A percentile compares a stretch with the other conserved stretches of the same genome.
Evolutionary conservation across 208 protist species (phyloP).

Genomic region (Acanthamoeba healyi): DNA sequence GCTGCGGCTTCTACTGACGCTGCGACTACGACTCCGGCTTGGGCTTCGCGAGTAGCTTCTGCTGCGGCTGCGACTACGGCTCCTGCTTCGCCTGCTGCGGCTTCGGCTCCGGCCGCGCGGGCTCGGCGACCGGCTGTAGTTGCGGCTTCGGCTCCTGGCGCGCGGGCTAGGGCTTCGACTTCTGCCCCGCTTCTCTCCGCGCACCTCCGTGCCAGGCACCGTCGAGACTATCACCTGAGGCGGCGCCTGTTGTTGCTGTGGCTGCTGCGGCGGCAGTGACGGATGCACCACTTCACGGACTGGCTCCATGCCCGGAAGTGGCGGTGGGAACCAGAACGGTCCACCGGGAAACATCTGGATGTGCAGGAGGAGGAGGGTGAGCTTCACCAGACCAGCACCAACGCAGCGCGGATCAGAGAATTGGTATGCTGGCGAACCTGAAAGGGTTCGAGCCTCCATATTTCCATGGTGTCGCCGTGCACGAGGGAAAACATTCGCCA

Average conservation of each 20-base stretch:
- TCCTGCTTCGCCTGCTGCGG: neutral
- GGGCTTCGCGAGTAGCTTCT: neutral
- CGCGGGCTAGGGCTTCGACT: neutral
- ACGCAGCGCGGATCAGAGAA: too few relatives aligned
- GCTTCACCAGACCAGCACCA: too few relatives aligned
- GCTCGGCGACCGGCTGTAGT: slow-evolving; percentile 18
- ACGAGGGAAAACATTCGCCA: slow-evolving; percentile 83
- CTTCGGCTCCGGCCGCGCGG: neutral
- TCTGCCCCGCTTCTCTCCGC: neutral
- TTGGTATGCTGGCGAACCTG: too few relatives aligned
- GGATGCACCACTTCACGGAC: too few relatives aligned
- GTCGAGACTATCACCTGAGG: neutral
- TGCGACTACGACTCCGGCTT: neutral
- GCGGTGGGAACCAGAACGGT: slow-evolving; percentile 77
- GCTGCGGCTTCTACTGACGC: neutral
- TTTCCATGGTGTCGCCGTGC: slow-evolving; percentile 70
- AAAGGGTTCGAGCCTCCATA: slow-evolving; percentile 79
- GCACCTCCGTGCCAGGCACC: neutral
- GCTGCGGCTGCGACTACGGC: neutral
- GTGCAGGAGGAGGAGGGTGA: too few relatives aligned
- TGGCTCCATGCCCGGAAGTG: neutral
- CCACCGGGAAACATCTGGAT: slow-evolving; percentile 76
- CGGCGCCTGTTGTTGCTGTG: neutral
- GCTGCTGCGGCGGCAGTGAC: neutral
- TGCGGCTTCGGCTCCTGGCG: neutral